Evolutionary conservation across 495 filamentous ascomycete genomes (phyloP).

Genomic region (Podospora anserina): DNA sequence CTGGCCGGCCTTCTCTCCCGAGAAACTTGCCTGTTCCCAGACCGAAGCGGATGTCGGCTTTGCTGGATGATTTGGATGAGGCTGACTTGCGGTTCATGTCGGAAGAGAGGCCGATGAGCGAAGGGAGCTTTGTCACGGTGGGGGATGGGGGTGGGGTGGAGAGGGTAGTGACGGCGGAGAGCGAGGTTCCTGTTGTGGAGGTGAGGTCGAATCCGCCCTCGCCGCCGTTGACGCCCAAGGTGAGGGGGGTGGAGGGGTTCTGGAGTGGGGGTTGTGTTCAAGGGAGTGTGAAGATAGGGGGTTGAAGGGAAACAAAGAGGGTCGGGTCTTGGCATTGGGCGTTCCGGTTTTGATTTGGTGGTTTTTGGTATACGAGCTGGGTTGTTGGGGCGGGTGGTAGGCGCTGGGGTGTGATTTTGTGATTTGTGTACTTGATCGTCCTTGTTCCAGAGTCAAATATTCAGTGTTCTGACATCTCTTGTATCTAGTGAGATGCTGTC

Average conservation of each 20-base stretch:
- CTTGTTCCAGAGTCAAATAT: too few relatives aligned
- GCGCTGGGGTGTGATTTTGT: too few relatives aligned
- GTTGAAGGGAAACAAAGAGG: too few relatives aligned
- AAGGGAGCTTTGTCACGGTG: slow-evolving; percentile 5
- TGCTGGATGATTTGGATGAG: slow-evolving; percentile 2
- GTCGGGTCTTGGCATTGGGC: too few relatives aligned
- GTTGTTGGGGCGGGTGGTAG: too few relatives aligned
- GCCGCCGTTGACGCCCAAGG: slow-evolving; percentile 38
- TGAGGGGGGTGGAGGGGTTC: background rate
- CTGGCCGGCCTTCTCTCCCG: slow-evolving; percentile 35
- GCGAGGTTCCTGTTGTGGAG: slow-evolving; percentile 17
- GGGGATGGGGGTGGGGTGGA: slow-evolving; percentile 17
- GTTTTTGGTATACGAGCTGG: too few relatives aligned
- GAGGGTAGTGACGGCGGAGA: background rate
- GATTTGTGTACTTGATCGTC: too few relatives aligned
- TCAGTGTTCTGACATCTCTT: too few relatives aligned
- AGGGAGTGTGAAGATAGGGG: too few relatives aligned
- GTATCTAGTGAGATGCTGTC: too few relatives aligned
- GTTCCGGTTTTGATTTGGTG: too few relatives aligned
- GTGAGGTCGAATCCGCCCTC: slow-evolving; percentile 39
- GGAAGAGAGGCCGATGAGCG: background rate
- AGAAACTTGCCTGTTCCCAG: slow-evolving; percentile 28
- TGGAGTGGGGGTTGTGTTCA: too few relatives aligned
- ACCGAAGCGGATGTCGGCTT: slow-evolving; percentile 11
- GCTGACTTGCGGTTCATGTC: slow-evolving; percentile 3